Percentiles rank a stretch among this genome's conserved stretches.
phyloP scores from a whole-genome alignment of 2,329 filamentous ascomycete genomes.

The Blastomyces parvus region DNA sequence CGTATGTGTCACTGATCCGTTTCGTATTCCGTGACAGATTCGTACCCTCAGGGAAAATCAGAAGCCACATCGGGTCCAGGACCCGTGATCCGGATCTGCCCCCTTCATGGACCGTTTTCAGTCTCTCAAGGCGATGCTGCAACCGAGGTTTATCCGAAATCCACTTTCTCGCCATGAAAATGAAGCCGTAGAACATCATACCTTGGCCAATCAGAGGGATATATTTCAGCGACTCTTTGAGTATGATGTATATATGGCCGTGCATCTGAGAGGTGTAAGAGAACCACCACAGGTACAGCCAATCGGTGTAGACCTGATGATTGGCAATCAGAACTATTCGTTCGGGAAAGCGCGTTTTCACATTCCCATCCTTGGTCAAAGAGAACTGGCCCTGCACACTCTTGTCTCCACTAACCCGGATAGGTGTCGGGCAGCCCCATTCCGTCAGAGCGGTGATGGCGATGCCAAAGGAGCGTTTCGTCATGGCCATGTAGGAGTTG shows the following conservation, averaged over 20 bases:
- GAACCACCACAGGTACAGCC: constrained; percentile 60
- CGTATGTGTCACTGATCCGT: constrained; percentile 48
- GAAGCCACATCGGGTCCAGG: constrained; percentile 55
- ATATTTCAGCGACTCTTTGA: constrained; percentile 56
- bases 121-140: constrained; percentile 46
- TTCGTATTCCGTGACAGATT: constrained; percentile 50
- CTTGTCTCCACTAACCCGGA: constrained; percentile 53
- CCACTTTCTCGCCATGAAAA: constrained; percentile 57
- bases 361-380: constrained; percentile 46
- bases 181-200: constrained; percentile 57
- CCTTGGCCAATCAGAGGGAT: constrained; percentile 54
- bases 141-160: constrained; percentile 51
- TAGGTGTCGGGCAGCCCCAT: constrained; percentile 54
- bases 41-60: constrained; percentile 58
- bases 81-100: constrained; percentile 39
- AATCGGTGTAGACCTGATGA: constrained; percentile 60
- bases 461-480: constrained; percentile 56
- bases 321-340: constrained; percentile 55
- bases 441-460: constrained; percentile 53
- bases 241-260: constrained; percentile 56
- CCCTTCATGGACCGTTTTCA: constrained; percentile 43
- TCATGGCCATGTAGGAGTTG: constrained; percentile 56
- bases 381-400: constrained; percentile 51
- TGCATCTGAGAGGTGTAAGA: constrained; percentile 57
- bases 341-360: constrained; percentile 52